phyloP scores from a whole-genome alignment of 495 filamentous ascomycete species.

The Xylaria flabelliformis region DNA sequence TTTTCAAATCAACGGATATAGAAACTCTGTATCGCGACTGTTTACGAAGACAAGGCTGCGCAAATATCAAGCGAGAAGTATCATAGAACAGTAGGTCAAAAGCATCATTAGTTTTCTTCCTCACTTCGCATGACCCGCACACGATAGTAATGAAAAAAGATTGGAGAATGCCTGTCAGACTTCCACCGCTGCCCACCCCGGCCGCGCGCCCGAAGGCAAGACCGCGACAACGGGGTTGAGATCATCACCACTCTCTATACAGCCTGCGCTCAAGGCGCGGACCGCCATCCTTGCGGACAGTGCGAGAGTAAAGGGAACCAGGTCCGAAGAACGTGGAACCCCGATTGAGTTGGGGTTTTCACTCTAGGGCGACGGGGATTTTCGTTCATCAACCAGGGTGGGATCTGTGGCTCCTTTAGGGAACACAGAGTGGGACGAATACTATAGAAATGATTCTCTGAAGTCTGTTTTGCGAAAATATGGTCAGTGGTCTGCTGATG shows the following conservation, averaged over 20 bases:
- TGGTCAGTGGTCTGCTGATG: constrained; percentile 8
- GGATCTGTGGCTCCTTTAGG: constrained; percentile 72
- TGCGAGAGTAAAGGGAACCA: constrained; percentile 51
- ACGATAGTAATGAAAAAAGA: constrained; percentile 56
- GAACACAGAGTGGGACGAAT: constrained; percentile 79
- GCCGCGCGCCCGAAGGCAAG: constrained; percentile 60
- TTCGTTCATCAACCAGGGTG: constrained; percentile 67
- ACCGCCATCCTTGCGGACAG: constrained; percentile 60
- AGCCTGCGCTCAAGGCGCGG: constrained; percentile 37
- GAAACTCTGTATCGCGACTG: no score
- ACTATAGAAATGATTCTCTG: constrained; percentile 94
- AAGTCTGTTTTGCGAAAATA: constrained; percentile 54
- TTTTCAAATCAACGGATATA: not conserved
- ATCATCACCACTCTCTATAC: constrained; percentile 71
- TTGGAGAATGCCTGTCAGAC: constrained; percentile 62
- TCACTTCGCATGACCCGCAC: constrained; percentile 47
- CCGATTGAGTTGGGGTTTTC: constrained; percentile 47
- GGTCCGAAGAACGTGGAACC: constrained; percentile 30
- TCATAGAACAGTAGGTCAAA: not conserved
- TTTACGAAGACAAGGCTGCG: no score
- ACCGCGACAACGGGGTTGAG: constrained; percentile 60
- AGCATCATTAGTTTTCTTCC: constrained; percentile 43
- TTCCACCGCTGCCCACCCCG: constrained; percentile 67
- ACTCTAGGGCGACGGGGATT: constrained; percentile 68
- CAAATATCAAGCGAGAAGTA: not conserved